Percentiles rank a stretch among this genome's conserved stretches.
These are phyloP conservation scores for Penicillium psychrosexuale DNA, from an alignment of 2,329 filamentous ascomycete genomes.

Conservation along the genomic window DNA sequence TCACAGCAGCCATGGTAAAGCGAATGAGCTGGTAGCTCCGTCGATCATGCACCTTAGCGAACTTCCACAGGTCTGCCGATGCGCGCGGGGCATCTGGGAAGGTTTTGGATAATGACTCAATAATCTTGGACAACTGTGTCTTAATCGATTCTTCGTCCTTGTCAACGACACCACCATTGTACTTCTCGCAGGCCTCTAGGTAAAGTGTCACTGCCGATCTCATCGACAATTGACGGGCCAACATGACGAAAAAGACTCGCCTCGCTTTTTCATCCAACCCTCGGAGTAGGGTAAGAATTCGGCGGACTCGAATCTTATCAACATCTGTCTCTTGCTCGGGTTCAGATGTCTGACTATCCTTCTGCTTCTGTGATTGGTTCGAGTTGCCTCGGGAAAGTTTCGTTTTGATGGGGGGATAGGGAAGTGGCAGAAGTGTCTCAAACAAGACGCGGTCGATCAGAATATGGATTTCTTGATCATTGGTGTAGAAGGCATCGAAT, in stretches of 20 bases:
- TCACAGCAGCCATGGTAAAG: conserved; percentile 78
- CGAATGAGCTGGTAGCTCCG: conserved; percentile 85
- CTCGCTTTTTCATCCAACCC: conserved; percentile 75
- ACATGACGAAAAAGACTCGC: conserved; percentile 83
- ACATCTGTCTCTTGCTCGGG: conserved; percentile 41
- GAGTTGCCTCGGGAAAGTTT: conserved; percentile 47
- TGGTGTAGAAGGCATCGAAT: conserved; percentile 83
- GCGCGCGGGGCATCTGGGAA: conserved; percentile 73
- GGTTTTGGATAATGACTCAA: conserved; percentile 69
- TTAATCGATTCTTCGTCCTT: conserved; percentile 64
- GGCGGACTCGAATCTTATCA: conserved; percentile 71
- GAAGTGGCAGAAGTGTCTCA: conserved; percentile 85
- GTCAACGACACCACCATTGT: conserved; percentile 80
- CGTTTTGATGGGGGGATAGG: conserved; percentile 69
- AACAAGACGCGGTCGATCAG: conserved; percentile 81
- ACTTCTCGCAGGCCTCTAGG: conserved; percentile 79
- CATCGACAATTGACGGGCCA: conserved; percentile 71
- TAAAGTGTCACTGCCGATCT: conserved; percentile 72
- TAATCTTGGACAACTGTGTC: conserved; percentile 66
- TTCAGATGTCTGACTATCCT: conserved; percentile 35
- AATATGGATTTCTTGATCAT: conserved; percentile 80
- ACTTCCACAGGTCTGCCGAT: conserved; percentile 77
- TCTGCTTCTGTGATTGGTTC: conserved; percentile 56
- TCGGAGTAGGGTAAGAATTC: conserved; percentile 77
- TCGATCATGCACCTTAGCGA: conserved; percentile 86